Percentiles rank a stretch among this genome's conserved stretches.
These are phyloP conservation scores for Penicillium samsonianum DNA, from an alignment of 495 filamentous ascomycete genomes.

Conservation along the genomic window DNA sequence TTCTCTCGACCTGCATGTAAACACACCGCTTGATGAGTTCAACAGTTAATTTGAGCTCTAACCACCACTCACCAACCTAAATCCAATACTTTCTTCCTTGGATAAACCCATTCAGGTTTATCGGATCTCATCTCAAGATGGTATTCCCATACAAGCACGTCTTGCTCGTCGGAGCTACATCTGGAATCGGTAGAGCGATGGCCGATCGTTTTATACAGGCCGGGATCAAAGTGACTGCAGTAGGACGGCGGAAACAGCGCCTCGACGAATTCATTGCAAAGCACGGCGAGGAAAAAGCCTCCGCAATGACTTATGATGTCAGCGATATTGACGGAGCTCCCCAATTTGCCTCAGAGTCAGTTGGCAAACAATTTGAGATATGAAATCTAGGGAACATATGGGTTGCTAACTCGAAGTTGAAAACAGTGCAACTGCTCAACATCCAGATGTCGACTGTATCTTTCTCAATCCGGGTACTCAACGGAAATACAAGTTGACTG, in stretches of 20 bases:
- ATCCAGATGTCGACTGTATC: constrained; percentile 2
- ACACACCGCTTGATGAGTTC: not conserved
- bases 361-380: not conserved
- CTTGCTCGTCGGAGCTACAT: not conserved
- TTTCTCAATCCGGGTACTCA: not conserved
- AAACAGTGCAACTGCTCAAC: not conserved
- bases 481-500: not conserved
- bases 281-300: not conserved
- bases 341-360: constrained; percentile 1
- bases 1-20: not conserved
- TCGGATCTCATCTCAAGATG: not conserved
- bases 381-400: no score
- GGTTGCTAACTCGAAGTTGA: not conserved
- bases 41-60: no score
- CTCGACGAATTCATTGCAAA: not conserved
- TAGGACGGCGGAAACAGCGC: not conserved
- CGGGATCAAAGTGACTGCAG: not conserved
- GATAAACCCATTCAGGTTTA: not conserved
- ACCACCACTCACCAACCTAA: no score
- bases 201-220: constrained; percentile 3
- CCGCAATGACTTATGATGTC: not conserved
- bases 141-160: not conserved
- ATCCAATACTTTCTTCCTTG: not conserved
- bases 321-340: not conserved
- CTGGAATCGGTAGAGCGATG: constrained; percentile 1